phyloP scores from a whole-genome alignment of 352 stramenopile genomes.

The Phytopythium montanum region DNA sequence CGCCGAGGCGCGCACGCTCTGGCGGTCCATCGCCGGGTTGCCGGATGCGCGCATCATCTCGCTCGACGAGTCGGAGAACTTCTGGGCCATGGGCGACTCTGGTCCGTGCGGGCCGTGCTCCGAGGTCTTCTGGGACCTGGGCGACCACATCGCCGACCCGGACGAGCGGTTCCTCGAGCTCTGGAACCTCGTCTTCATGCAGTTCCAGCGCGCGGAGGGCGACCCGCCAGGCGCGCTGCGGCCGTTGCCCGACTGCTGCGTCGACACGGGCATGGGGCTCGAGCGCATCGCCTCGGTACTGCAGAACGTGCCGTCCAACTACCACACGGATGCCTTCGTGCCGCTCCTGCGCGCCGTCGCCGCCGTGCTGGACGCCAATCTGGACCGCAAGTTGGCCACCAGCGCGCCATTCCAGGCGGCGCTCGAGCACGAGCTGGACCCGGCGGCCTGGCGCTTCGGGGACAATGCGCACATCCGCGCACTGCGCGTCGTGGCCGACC shows the following conservation, averaged over 20 bases:
- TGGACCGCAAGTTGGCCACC: slow-evolving; percentile 6
- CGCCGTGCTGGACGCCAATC: slow-evolving; percentile 34
- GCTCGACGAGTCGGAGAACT: slow-evolving; percentile 92
- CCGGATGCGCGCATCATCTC: slow-evolving; percentile 44
- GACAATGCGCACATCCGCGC: slow-evolving; percentile 51
- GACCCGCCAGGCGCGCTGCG: slow-evolving; percentile 49
- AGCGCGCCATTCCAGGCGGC: slow-evolving; percentile 29
- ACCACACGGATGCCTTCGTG: slow-evolving; percentile 96
- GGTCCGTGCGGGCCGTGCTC: slow-evolving; percentile 93
- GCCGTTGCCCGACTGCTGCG: slow-evolving; percentile 87
- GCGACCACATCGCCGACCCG: slow-evolving; percentile 75
- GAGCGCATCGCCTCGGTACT: slow-evolving; percentile 95
- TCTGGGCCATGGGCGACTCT: slow-evolving; percentile 96
- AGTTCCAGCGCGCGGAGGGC: slow-evolving; percentile 92
- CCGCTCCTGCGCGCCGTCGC: slow-evolving; percentile 74
- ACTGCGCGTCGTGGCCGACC: slow-evolving; percentile 93
- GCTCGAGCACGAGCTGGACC: slow-evolving; percentile 43
- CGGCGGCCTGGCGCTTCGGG: slow-evolving; percentile 40
- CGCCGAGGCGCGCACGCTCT: slow-evolving; percentile 52
- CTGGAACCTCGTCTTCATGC: slow-evolving; percentile 98
- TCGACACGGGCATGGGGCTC: slow-evolving; percentile 98
- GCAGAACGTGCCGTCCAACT: slow-evolving; percentile 93
- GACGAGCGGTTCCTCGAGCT: slow-evolving; percentile 90
- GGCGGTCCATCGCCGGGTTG: slow-evolving; percentile 50
- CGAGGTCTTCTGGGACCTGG: slow-evolving; percentile 95